Base-by-base conservation (phyloP, 768 basidiomycete genomes). In the Suillus paluster region DNA sequence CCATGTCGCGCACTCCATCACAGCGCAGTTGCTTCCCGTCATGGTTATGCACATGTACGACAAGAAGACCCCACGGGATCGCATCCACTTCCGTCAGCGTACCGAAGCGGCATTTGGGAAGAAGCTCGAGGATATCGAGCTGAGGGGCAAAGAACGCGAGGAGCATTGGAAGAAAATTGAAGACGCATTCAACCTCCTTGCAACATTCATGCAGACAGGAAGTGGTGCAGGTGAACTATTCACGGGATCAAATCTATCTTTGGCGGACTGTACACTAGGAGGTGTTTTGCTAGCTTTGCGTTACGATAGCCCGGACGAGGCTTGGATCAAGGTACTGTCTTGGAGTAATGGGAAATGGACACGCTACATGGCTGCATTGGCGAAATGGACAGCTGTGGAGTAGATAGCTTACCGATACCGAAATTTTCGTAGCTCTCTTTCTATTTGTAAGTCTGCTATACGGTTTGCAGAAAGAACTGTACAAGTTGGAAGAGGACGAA, bases 271-370 rank as follows among this genome's bases (percentile, higher is more conserved):
- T 49, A 68, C 67, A 12, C 56, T 77, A 15, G 66, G 66, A 25
- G 70, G 65, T 15, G 64, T 64, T 30, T 63, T 75, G 39, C 63
- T 73, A 21, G 67, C 65, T 39, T 50, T 70, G 23, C 68, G 65
- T 57, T 62, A 60, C 8, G 63, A 67, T 21, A 74, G 74, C 46
- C 70, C 73, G 17, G 63, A 75, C 8, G 72, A 71, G 21, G 69
- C 64, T 10, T 74, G 71, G 69, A 53, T 57, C 1, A 63, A 65
- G 46, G 63, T 76, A 34, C 58, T 52, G n/a, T 58, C 64, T 6
- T 75, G 72, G 73, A 66, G 73, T 50, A 65, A 63, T 17, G 72
- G 73, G 25, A 62, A 65, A 61, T 77, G 76, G 76, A 62, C 15
- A 42, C 57, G 61, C 36, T 71, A 67, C 45, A 33, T 72, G 48